Evolutionary conservation across 129 eudicot species (phyloP).

Genomic region (Oenanthe sinensis): DNA sequence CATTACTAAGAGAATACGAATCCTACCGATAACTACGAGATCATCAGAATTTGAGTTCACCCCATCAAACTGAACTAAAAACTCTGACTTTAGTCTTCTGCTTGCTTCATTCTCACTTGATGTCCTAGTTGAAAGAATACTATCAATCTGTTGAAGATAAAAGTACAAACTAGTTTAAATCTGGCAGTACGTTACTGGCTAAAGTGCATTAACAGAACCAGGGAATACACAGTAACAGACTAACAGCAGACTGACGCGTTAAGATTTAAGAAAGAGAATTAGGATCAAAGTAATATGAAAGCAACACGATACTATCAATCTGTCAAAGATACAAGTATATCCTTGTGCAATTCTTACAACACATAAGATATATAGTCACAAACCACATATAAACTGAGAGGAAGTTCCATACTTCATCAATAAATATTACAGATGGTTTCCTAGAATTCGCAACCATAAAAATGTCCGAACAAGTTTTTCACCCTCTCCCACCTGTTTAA

Average conservation of each 20-base stretch:
- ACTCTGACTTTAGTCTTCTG: slow-evolving; percentile 93
- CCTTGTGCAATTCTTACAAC: not conserved
- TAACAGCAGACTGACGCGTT: not conserved
- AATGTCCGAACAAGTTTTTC: slow-evolving; percentile 95
- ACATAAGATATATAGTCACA: not conserved
- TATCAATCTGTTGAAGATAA: slow-evolving; percentile 58
- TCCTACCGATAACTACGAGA: slow-evolving; percentile 83
- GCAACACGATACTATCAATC: slow-evolving; percentile 6
- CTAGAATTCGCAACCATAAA: slow-evolving; percentile 77
- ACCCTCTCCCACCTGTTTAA: slow-evolving; percentile 83
- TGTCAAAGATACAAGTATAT: slow-evolving; percentile 13
- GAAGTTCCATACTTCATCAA: slow-evolving; percentile 68
- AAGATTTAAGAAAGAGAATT: too few species aligned
- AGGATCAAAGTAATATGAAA: not conserved
- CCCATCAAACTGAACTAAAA: slow-evolving; percentile 96
- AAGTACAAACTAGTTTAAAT: not conserved
- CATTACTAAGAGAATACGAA: slow-evolving; percentile 1
- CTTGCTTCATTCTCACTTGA: slow-evolving; percentile 96
- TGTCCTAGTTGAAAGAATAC: slow-evolving; percentile 96
- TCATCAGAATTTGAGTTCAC: slow-evolving; percentile 75
- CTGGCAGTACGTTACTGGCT: not conserved
- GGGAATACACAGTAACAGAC: not conserved
- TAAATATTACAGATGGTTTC: slow-evolving; percentile 95
- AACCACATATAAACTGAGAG: not conserved
- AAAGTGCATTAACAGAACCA: not conserved